Evolutionary conservation across 306 rosid species (phyloP).

Genomic region (Begonia fuchsioides): DNA sequence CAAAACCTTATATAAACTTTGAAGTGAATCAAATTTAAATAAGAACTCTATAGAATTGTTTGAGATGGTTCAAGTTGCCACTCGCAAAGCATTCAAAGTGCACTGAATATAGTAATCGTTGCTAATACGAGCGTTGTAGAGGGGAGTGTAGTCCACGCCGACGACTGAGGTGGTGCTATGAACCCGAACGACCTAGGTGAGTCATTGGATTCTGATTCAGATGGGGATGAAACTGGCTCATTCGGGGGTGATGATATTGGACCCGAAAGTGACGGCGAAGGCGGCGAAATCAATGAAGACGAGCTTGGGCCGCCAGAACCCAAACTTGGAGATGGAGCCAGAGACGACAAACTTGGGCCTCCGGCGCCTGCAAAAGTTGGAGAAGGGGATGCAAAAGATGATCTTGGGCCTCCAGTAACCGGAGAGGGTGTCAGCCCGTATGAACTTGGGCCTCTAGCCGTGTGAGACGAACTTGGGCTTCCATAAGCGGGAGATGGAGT

Average conservation of each 20-base stretch:
- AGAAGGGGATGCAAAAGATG: not conserved
- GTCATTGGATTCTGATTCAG: not conserved
- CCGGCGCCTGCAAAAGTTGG: not conserved
- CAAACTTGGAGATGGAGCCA: not conserved
- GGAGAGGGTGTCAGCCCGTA: not conserved
- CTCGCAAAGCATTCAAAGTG: no score
- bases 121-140: no score
- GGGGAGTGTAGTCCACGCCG: no score
- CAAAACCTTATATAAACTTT: no score
- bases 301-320: slow-evolving; percentile 10
- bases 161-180: no score
- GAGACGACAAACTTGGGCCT: not conserved
- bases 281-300: not conserved
- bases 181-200: no score
- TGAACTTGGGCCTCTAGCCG: not conserved
- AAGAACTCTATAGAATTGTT: no score
- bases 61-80: no score
- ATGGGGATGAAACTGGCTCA: not conserved
- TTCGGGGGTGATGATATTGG: not conserved
- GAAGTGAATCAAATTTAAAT: no score
- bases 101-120: no score
- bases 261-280: not conserved
- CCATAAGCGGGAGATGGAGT: not conserved
- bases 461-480: not conserved
- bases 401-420: not conserved